Percentiles rank a stretch among this genome's conserved stretches.
phyloP scores from a whole-genome alignment of 306 rosid species.

The Begonia masoniana region DNA sequence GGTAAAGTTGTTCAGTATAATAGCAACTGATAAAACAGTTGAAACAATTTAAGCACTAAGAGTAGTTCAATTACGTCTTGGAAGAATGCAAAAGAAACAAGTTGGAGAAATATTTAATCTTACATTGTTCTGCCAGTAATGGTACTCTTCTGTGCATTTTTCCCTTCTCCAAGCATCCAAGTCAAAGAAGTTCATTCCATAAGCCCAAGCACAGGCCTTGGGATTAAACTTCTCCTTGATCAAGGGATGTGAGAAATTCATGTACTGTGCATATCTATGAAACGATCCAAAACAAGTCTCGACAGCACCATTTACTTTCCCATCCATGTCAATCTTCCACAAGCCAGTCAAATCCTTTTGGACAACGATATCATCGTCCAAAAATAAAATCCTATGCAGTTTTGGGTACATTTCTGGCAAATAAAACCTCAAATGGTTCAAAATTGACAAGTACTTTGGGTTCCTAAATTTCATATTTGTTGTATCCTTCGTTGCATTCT shows the following conservation, averaged over 20 bases:
- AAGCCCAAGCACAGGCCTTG: conserved; percentile 8
- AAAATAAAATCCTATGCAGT: conserved; percentile 7
- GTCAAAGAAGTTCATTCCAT: conserved; percentile 11
- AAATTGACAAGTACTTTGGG: conserved; percentile 6
- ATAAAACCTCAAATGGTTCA: conserved; percentile 7
- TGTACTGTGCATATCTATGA: conserved; percentile 11
- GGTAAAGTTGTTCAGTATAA: no score
- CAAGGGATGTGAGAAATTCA: conserved; percentile 10
- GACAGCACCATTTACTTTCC: conserved; percentile 5
- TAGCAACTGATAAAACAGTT: neutral
- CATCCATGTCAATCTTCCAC: conserved; percentile 9
- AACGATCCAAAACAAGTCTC: conserved; percentile 10
- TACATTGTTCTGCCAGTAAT: conserved; percentile 10
- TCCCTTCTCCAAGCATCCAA: conserved; percentile 10
- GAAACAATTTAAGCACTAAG: neutral
- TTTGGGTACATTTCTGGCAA: conserved; percentile 10
- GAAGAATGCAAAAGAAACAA: neutral
- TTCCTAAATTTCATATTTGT: conserved; percentile 10
- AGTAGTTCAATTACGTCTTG: neutral
- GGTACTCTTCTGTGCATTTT: conserved; percentile 8
- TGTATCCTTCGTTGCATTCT: conserved; percentile 6
- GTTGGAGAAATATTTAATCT: neutral
- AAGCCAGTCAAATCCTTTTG: conserved; percentile 9
- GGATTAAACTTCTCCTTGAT: conserved; percentile 9
- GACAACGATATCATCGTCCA: conserved; percentile 7